Base-by-base conservation (phyloP, 2,329 filamentous ascomycete genomes). In the Elsinoe arachidis region DNA sequence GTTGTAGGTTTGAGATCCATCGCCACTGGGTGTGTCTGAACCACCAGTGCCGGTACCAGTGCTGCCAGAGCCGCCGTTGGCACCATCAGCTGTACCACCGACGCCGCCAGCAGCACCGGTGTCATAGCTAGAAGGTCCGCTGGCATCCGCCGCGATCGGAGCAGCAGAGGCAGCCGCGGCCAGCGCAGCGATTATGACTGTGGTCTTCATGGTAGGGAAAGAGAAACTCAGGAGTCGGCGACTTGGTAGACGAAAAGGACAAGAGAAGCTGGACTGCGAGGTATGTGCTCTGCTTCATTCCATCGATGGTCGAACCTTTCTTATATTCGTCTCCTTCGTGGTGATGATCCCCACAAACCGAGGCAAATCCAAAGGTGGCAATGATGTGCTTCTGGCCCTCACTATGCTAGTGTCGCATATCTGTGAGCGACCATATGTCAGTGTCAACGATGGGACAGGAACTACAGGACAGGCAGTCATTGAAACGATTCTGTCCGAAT, bases 121-220 rank as follows among this genome's bases (percentile, higher is more conserved):
- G 21, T 17, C 41, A 26, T 46, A 46, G 41, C 41, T 11, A 11
- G 39, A 23, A 30, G 26, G 26, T 7, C 26, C 26, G 17, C 39
- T 19, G 17, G 39, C 21, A 3, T 46, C 19, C n/a, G 41, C 21
- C 26, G 41, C 41, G 17, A 46, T 46, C 3, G 41, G 41, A 15
- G 26, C 47, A 9, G 47, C 34, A 38, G 47, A 34, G 14, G 34
- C 30, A 23, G 47, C 47, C 15, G 47, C 47, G 30, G 34, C 30
- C 47, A 52, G 30, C 30, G 47, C 47, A 38, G 47, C 47, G 26
- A 38, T 38, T 34, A 52, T 34, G 35, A 55, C 14, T 51, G 55
- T 37, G 41, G 43, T 15, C 55, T 51, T 49, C 26, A 56, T 56
- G 21, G 17, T 56, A 26, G 7, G 26, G 43, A 62, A 30, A 52